Conservation (phyloP, 345 rosid genomes). For the Arabidopsis thaliana region DNA sequence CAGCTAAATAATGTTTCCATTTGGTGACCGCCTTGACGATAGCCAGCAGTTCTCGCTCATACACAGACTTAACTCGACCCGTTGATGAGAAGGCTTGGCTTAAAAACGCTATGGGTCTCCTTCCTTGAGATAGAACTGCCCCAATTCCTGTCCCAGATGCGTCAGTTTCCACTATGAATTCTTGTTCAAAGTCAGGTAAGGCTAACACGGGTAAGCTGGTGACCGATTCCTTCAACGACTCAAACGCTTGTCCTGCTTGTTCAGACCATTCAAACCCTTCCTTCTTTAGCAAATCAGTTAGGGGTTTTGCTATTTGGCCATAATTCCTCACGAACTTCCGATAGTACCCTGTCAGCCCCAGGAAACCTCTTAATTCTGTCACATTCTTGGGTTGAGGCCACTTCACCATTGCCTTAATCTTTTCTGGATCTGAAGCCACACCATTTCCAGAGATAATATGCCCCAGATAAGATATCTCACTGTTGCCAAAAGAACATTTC, state of each 20-base stretch:
- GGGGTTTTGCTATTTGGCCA: neutral
- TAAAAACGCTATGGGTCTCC: no score
- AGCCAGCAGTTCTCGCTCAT: neutral
- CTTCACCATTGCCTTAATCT: neutral
- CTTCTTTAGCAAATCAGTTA: neutral
- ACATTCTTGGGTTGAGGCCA: neutral
- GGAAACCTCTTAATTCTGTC: no score
- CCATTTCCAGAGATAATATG: neutral
- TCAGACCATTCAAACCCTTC: neutral
- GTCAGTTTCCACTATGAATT: no score
- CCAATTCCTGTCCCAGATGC: no score
- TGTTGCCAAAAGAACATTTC: no score
- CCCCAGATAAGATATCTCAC: no score
- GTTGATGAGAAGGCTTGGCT: no score
- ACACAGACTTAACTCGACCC: no score
- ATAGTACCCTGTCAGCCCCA: no score
- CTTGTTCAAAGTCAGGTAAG: no score
- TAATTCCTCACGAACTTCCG: neutral
- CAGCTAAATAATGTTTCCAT: neutral
- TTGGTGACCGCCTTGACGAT: neutral
- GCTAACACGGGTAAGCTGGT: neutral
- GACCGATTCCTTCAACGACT: no score
- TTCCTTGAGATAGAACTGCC: no score
- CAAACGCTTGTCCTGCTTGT: neutral
- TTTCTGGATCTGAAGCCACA: neutral